Evolutionary conservation across 1,284 basidiomycete species (phyloP).

Genomic region (Ustilago loliicola): DNA sequence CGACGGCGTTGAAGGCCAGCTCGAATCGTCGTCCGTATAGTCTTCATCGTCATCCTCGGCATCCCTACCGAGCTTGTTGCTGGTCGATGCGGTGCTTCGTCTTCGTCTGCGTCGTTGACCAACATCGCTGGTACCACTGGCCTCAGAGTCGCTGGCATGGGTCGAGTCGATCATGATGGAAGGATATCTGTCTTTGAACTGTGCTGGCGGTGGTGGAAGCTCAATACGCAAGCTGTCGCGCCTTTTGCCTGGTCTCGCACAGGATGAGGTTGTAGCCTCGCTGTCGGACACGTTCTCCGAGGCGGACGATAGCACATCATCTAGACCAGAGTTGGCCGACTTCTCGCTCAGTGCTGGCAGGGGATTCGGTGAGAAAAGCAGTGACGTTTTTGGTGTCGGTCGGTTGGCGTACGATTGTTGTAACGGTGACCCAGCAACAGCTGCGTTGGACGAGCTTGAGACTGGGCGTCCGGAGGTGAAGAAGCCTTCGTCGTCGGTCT

Average conservation of each 20-base stretch:
- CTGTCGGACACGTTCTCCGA: conserved; percentile 24
- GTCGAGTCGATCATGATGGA: conserved; percentile 47
- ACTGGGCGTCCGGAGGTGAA: conserved; percentile 18
- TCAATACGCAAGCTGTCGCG: conserved; percentile 47
- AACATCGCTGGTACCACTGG: conserved; percentile 15
- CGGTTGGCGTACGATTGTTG: neutral
- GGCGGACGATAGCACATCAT: conserved; percentile 19
- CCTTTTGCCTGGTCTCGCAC: conserved; percentile 17
- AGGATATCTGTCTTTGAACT: conserved; percentile 44
- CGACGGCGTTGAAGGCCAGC: conserved; percentile 53
- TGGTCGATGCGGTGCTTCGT: conserved; percentile 32
- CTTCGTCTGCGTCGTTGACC: conserved; percentile 20
- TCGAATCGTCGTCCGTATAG: conserved; percentile 45
- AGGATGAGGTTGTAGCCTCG: conserved; percentile 7
- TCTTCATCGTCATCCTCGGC: conserved; percentile 33
- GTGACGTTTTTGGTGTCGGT: conserved; percentile 15
- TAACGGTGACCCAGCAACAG: neutral
- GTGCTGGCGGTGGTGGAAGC: conserved; percentile 37
- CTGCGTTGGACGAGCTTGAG: conserved; percentile 2
- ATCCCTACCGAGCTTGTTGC: conserved; percentile 20
- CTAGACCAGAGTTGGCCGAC: conserved; percentile 32
- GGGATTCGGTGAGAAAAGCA: conserved; percentile 12
- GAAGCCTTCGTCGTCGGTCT: conserved; percentile 24
- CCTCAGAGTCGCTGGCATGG: conserved; percentile 37
- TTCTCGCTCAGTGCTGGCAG: conserved; percentile 42